Evolutionary conservation across 306 rosid species (phyloP).

Genomic region (Canavalia ensiformis): DNA sequence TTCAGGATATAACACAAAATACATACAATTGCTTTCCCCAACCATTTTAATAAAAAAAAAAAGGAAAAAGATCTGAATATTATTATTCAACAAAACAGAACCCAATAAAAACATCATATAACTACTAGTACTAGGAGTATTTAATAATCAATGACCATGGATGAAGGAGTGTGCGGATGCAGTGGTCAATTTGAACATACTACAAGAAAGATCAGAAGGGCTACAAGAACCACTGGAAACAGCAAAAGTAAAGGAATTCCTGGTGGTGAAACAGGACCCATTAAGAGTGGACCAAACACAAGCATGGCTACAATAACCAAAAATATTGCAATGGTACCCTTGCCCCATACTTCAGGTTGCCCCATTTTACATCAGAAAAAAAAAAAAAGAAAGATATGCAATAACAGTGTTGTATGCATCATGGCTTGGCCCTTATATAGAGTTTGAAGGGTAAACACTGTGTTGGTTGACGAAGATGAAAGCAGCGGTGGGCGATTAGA

Average conservation of each 20-base stretch:
- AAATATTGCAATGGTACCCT: conserved; percentile 29
- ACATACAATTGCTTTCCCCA: background rate
- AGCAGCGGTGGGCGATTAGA: background rate
- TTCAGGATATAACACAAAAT: background rate
- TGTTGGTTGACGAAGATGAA: conserved; percentile 14
- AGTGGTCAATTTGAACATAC: background rate
- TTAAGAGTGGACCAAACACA: conserved; percentile 24
- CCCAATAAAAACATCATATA: background rate
- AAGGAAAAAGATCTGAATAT: background rate
- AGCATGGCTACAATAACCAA: conserved; percentile 30
- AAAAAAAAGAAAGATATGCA: background rate
- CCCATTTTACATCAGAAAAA: background rate
- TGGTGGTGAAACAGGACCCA: conserved; percentile 36
- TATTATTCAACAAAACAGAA: background rate
- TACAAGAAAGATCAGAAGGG: conserved; percentile 40
- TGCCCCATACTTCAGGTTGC: conserved; percentile 58
- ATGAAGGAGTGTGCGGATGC: background rate
- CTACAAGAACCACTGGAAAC: conserved; percentile 22
- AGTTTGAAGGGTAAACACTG: conserved; percentile 19
- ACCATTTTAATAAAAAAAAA: background rate
- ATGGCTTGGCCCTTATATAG: conserved; percentile 8
- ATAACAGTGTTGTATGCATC: background rate
- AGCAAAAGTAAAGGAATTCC: conserved; percentile 41
- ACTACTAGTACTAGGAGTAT: background rate
- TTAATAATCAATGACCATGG: background rate